phyloP scores from a whole-genome alignment of 1,139 yeast genomes.

The Sugiyamaella neomexicana region DNA sequence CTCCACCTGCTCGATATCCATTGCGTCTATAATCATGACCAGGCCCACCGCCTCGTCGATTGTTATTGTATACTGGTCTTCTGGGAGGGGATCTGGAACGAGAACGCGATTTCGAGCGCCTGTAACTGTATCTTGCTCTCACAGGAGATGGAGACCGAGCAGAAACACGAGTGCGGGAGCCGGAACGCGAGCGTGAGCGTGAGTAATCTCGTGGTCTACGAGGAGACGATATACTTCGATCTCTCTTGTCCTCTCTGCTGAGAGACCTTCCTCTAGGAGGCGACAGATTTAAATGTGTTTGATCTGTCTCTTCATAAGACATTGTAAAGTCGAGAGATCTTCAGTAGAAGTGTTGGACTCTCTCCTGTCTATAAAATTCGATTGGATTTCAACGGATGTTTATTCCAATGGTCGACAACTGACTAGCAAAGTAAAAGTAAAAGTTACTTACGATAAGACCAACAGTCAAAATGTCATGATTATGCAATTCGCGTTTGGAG shows the following conservation, averaged over 20 bases:
- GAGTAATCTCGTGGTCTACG: conserved; percentile 4
- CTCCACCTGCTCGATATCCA: not conserved
- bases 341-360: too few relatives aligned
- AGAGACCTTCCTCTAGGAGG: conserved; percentile 10
- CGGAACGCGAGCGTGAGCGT: not conserved
- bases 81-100: conserved; percentile 19
- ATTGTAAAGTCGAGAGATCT: not conserved
- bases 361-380: too few relatives aligned
- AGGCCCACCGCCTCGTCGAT: not conserved
- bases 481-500: too few relatives aligned
- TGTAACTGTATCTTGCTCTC: not conserved
- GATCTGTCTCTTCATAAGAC: conserved; percentile 7
- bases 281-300: not conserved
- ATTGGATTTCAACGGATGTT: too few relatives aligned
- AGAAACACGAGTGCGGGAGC: conserved; percentile 1
- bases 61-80: not conserved
- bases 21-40: conserved; percentile 7
- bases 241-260: conserved; percentile 7
- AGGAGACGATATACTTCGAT: not conserved
- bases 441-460: too few relatives aligned
- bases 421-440: not conserved
- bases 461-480: not conserved
- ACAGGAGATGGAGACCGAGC: conserved; percentile 3
- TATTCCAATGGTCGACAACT: not conserved
- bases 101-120: conserved; percentile 23